Evolutionary conservation across 306 rosid genomes (phyloP).

Genomic region (Delonix regia): DNA sequence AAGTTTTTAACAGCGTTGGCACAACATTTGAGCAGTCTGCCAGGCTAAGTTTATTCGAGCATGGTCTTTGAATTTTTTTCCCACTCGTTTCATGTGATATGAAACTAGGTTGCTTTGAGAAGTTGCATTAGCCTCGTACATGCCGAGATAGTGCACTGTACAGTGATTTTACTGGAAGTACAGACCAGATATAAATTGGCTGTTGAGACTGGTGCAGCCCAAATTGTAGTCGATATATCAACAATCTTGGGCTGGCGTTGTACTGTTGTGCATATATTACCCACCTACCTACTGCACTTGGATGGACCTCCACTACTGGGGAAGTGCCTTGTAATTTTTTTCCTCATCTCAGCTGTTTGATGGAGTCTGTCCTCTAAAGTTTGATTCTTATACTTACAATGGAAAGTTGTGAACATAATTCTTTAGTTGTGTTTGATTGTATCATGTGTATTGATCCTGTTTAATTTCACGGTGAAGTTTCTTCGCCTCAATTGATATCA

Average conservation of each 20-base stretch:
- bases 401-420: constrained; percentile 47
- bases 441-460: constrained; percentile 48
- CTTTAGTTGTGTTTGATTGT: constrained; percentile 47
- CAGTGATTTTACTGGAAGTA: constrained; percentile 44
- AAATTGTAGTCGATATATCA: constrained; percentile 29
- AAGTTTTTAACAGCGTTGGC: constrained; percentile 38
- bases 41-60: constrained; percentile 40
- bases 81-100: constrained; percentile 39
- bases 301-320: constrained; percentile 3
- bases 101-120: constrained; percentile 45
- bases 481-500: constrained; percentile 29
- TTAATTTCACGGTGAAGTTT: constrained; percentile 44
- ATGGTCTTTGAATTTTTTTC: constrained; percentile 24
- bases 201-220: constrained; percentile 34
- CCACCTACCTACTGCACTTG: constrained; percentile 34
- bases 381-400: constrained; percentile 36
- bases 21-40: constrained; percentile 30
- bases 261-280: constrained; percentile 18
- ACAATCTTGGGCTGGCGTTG: constrained; percentile 20
- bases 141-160: constrained; percentile 46
- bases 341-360: constrained; percentile 39
- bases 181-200: constrained; percentile 34
- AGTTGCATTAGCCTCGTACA: constrained; percentile 42
- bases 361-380: constrained; percentile 38
- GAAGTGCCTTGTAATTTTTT: constrained; percentile 27